A percentile compares a stretch with the other conserved stretches of the same genome.
phyloP scores from a whole-genome alignment of 176 grass and related monocot species.

The Rhynchospora pubera region DNA sequence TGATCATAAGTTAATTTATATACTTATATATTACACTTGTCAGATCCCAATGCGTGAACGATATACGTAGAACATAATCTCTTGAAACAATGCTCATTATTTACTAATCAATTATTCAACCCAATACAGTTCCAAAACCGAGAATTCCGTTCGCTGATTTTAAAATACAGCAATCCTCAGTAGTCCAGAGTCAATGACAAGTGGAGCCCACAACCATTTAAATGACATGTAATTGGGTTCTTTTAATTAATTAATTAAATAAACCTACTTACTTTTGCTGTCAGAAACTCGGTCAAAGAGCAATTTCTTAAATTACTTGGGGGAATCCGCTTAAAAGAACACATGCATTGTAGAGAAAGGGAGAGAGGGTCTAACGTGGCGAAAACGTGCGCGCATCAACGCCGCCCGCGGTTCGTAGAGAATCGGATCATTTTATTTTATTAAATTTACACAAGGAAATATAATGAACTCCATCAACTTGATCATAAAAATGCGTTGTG shows the following conservation, averaged over 20 bases:
- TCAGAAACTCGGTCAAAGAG: not conserved
- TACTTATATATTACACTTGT: not conserved
- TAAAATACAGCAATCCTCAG: not conserved
- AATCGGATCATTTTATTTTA: not conserved
- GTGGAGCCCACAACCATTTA: not conserved
- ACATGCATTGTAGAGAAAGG: not conserved
- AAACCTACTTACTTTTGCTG: not conserved
- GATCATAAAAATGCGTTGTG: not conserved
- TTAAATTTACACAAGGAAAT: not conserved
- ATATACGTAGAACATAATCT: too few relatives aligned
- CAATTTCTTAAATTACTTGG: not conserved
- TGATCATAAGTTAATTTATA: slow-evolving; percentile 14
- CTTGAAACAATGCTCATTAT: not conserved
- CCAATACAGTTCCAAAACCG: not conserved
- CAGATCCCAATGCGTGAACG: not conserved
- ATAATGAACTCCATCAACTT: not conserved
- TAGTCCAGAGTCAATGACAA: not conserved
- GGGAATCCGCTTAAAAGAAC: not conserved
- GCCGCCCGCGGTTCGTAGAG: slow-evolving; percentile 1
- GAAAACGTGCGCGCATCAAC: slow-evolving; percentile 9
- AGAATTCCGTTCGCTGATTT: not conserved
- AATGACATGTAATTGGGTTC: too few relatives aligned
- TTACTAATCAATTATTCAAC: not conserved
- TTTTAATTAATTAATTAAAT: too few relatives aligned
- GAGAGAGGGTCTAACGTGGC: slow-evolving; percentile 12